Evolutionary conservation across 352 stramenopile genomes (phyloP), one percentile per base, ranked within the genome.

Genomic region (Globisporangium apiculatum): DNA sequence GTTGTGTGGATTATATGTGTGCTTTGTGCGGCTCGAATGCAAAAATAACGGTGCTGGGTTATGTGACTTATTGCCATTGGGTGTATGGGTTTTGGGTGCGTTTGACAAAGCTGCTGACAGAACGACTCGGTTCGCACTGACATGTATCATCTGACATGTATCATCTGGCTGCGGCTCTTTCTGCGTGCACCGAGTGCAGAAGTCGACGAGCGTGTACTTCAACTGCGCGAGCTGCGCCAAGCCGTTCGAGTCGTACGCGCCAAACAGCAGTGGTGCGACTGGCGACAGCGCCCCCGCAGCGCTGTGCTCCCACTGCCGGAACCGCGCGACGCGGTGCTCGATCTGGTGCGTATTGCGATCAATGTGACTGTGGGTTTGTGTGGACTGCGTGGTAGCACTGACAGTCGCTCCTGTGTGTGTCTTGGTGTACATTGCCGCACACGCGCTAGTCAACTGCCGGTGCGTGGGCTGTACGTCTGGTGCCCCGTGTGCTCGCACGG

Each of bases 401-500:
- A 1, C n/a, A 37, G 7, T 46, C 15, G 15, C 49, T 24, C 11
- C 15, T 15, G 10, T 14, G 4, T 5, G n/a, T 24, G 10, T n/a
- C 10, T 46, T 8, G 47, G 49, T 49, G 40, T 9, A 42, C n/a
- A 15, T 14, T 14, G 41, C 12, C 15, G 42, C 52, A 95, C 24
- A 31, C 24, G 24, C 24, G 24, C 24, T 31, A 31, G 86, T 54
- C 79, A 95, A 79, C 56, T 92, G 5, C 83, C 86, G 45, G 89
- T 96, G 31, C 83, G 85, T 36, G 87, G 89, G 49, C 58, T 97
- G 5, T 97, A 94, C 55, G 87, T 96, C 5, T 97, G 89, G 89
- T 97, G 89, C 54, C 86, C 89, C 11, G 87, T 93, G n/a, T 97
- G 89, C 60, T 89, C 86, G 2, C 89, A 97, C 58, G 87, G 86